Conservation (phyloP, 2,329 filamentous ascomycete species). For the Penicillium sclerotigenum region DNA sequence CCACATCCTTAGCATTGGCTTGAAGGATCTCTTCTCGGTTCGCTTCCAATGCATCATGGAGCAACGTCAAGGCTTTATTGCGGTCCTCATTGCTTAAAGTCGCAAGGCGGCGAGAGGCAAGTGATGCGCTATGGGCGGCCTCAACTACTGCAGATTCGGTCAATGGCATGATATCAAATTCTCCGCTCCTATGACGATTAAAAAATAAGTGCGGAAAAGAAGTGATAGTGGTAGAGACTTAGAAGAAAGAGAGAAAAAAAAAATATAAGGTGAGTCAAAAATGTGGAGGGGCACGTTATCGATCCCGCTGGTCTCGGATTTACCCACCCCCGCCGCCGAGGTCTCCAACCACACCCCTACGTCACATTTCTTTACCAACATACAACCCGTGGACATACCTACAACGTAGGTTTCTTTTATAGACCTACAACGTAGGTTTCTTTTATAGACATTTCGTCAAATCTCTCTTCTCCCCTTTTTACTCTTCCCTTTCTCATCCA, state of each 20-base stretch:
- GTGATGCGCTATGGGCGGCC: slow-evolving; percentile 73
- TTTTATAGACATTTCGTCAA: neutral
- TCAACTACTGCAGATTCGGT: slow-evolving; percentile 78
- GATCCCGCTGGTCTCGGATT: neutral
- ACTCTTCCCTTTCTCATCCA: neutral
- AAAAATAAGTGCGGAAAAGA: neutral
- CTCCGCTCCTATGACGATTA: neutral
- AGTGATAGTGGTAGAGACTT: neutral
- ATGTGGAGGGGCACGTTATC: slow-evolving; percentile 9
- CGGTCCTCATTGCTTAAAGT: slow-evolving; percentile 71
- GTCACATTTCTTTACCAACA: neutral
- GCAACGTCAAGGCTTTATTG: slow-evolving; percentile 78
- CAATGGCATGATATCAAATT: slow-evolving; percentile 67
- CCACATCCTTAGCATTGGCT: slow-evolving; percentile 82
- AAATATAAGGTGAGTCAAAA: slow-evolving; percentile 3
- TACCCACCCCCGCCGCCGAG: slow-evolving; percentile 1
- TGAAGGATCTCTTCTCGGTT: slow-evolving; percentile 74
- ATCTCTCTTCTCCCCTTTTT: neutral
- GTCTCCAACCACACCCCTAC: neutral
- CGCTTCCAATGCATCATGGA: slow-evolving; percentile 70
- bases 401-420: neutral
- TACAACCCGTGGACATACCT: neutral
- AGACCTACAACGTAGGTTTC: neutral
- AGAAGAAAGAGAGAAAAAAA: neutral
- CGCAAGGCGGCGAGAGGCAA: slow-evolving; percentile 77